Evolutionary conservation across 2,329 filamentous ascomycete species (phyloP).

Genomic region (Colletotrichum nymphaeae): DNA sequence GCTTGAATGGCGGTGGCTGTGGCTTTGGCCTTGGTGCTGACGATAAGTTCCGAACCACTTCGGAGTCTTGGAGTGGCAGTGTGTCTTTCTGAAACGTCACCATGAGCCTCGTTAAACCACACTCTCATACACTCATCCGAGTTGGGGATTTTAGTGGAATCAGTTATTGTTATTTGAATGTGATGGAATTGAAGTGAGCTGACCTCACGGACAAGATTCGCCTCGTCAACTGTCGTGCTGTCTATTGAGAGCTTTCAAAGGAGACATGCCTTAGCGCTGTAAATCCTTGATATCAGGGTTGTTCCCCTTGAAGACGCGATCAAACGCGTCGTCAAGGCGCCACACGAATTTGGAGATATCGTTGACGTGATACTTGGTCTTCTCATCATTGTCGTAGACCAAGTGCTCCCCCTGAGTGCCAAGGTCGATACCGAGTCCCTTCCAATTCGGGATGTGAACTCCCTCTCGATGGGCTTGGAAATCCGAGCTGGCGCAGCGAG

Average conservation of each 20-base stretch:
- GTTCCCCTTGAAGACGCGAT: constrained; percentile 30
- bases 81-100: neutral
- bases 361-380: constrained; percentile 35
- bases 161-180: neutral
- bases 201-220: neutral
- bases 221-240: neutral
- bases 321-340: constrained; percentile 30
- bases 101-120: neutral
- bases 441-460: constrained; percentile 45
- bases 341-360: constrained; percentile 35
- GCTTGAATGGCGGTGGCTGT: neutral
- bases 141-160: too few species aligned
- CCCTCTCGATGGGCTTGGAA: constrained; percentile 52
- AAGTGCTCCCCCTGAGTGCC: constrained; percentile 40
- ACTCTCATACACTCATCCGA: too few species aligned
- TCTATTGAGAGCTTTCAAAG: neutral
- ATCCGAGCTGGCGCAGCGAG: constrained; percentile 54
- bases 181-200: neutral
- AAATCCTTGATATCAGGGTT: constrained; percentile 32
- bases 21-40: neutral
- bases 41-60: constrained; percentile 27
- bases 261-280: neutral
- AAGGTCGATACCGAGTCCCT: constrained; percentile 39
- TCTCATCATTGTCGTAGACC: constrained; percentile 35
- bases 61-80: neutral